phyloP scores from a whole-genome alignment of 192 early-diverging fungal species.

The Coemansia furcata region DNA sequence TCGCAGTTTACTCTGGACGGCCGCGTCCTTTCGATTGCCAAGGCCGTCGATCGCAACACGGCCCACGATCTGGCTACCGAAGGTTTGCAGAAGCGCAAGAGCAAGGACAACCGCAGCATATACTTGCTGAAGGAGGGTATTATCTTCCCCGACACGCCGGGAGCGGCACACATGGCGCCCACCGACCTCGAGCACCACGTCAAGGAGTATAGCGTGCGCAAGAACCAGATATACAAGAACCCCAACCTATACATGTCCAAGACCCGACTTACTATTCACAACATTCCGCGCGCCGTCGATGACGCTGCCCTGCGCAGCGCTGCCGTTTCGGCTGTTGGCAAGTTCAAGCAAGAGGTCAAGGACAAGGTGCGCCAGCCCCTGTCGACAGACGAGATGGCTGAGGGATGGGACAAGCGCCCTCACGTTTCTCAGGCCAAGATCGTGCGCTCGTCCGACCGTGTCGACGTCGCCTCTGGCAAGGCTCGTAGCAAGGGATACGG shows the following conservation, averaged over 20 bases:
- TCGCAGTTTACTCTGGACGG: slow-evolving; percentile 72
- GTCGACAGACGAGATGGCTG: slow-evolving; percentile 60
- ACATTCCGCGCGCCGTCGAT: slow-evolving; percentile 70
- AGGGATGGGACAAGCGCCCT: slow-evolving; percentile 61
- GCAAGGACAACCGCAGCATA: slow-evolving; percentile 78
- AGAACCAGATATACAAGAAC: slow-evolving; percentile 76
- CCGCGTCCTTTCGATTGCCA: slow-evolving; percentile 76
- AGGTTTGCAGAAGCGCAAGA: slow-evolving; percentile 59
- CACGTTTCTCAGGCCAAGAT: slow-evolving; percentile 77
- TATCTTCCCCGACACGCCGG: slow-evolving; percentile 80
- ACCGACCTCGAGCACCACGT: slow-evolving; percentile 81
- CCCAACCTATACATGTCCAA: slow-evolving; percentile 87
- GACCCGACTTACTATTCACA: slow-evolving; percentile 86
- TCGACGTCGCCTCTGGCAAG: slow-evolving; percentile 70
- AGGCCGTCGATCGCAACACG: slow-evolving; percentile 72
- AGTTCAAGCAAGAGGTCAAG: slow-evolving; percentile 75
- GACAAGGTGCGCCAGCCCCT: slow-evolving; percentile 55
- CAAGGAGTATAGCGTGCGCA: slow-evolving; percentile 76
- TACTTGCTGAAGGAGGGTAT: slow-evolving; percentile 93
- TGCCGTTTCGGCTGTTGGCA: slow-evolving; percentile 62
- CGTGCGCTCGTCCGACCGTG: slow-evolving; percentile 70
- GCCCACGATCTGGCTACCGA: slow-evolving; percentile 65
- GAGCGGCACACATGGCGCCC: slow-evolving; percentile 65
- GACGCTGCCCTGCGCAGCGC: slow-evolving; percentile 67
- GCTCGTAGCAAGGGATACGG: slow-evolving; percentile 82